Base-by-base conservation (phyloP, 1,139 yeast species). In the Hyphopichia pseudoburtonii region DNA sequence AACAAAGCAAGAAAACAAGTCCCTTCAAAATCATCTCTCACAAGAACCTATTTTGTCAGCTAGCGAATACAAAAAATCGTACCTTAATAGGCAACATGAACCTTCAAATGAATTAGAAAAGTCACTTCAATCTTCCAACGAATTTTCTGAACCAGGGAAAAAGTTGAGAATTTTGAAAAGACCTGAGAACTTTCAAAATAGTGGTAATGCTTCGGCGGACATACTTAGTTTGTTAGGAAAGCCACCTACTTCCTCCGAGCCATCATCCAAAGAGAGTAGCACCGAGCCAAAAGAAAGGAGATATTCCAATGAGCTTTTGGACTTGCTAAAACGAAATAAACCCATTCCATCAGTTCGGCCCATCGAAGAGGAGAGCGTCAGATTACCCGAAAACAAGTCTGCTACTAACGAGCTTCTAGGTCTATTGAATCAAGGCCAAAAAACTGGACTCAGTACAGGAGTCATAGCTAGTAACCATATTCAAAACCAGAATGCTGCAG, bases 131-230 rank as follows among this genome's bases (percentile, higher is more conserved):
- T 15, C 31, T n/a, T 26, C 26, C n/a, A 38, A 40, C 15, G 51
- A 42, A 16, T 38, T 44, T 26, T 37, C 40, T 21, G 50, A 46
- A 4, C 48, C 56, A 5, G 59, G 61, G 1, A 60, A 60, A 44
- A 64, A 63, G 40, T 43, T 64, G 23, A 64, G 62, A 16, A 48
- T 67, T 21, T 56, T 67, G 44, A 65, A 60, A 39, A 48, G 67
- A 38, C 49, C 62, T 2, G 52, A 50, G 24, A 37, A 42, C 12
- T 34, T 40, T 44, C 36, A 18, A 22, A 18, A 35, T 7, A 35
- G 21, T 21, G 33, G 30, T 26, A 33, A 32, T 11, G 50, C 51
- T 9, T 38, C 54, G 7, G 38, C 44, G 17, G 56, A 52, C 17
- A 40, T 64, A 17, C 46, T 62, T 28, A 54, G 57, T 6, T 38